Conservation (phyloP, 352 stramenopile species). For the Phytophthora pluvialis region DNA sequence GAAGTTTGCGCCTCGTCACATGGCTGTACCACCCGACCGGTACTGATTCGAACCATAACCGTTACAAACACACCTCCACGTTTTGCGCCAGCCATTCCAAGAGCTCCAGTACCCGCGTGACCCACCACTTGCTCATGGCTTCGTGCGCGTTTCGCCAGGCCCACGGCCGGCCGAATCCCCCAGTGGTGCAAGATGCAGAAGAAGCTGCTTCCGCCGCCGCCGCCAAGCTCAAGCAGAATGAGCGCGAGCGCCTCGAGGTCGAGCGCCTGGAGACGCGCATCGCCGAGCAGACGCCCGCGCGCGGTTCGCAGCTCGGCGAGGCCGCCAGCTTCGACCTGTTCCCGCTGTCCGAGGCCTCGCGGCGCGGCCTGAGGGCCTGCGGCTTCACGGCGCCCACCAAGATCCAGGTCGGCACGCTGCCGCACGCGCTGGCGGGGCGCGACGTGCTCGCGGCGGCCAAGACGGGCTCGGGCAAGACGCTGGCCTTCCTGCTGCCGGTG, state of each 20-base stretch:
- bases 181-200: slow-evolving; percentile 15
- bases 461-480: slow-evolving; percentile 95
- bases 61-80: background rate
- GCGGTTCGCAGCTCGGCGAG: slow-evolving; percentile 79
- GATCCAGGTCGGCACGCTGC: slow-evolving; percentile 90
- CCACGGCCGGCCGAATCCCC: slow-evolving; percentile 24
- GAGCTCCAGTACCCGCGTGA: slow-evolving; percentile 1
- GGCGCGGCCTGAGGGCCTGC: slow-evolving; percentile 71
- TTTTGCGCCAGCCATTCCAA: slow-evolving; percentile 36
- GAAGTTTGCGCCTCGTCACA: slow-evolving; percentile 36
- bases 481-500: slow-evolving; percentile 90
- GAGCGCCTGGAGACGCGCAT: slow-evolving; percentile 70
- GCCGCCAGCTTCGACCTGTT: slow-evolving; percentile 86
- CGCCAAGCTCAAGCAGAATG: slow-evolving; percentile 73
- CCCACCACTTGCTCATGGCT: slow-evolving; percentile 26
- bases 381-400: slow-evolving; percentile 88
- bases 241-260: slow-evolving; percentile 76
- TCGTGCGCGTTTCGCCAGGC: slow-evolving; percentile 41
- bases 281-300: slow-evolving; percentile 71
- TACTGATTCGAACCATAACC: slow-evolving; percentile 5
- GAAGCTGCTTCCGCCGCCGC: slow-evolving; percentile 27
- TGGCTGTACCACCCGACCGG: slow-evolving; percentile 12
- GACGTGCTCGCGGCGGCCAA: slow-evolving; percentile 94
- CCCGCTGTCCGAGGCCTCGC: slow-evolving; percentile 82
- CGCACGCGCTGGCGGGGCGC: slow-evolving; percentile 86